These are phyloP conservation scores for Penicillium capsulatum DNA, from an alignment of 2,329 filamentous ascomycete species.

Conservation along the genomic window DNA sequence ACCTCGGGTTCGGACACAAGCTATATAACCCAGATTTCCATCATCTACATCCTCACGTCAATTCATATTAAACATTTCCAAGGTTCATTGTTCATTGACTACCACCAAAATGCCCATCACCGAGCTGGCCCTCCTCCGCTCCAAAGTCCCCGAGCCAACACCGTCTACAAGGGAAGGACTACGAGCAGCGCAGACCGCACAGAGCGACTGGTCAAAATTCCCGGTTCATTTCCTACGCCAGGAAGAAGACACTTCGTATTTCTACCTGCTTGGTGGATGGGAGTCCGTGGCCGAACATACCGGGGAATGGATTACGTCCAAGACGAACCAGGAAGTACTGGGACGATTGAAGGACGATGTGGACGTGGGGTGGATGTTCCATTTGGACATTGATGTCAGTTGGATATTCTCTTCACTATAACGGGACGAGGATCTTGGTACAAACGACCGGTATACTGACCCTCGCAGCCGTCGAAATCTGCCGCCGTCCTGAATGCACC, in stretches of 20 bases:
- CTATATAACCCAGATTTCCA: too few relatives aligned
- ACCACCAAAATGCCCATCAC: conserved; percentile 24
- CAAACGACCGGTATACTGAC: background rate
- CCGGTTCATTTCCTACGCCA: conserved; percentile 42
- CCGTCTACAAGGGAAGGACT: too few relatives aligned
- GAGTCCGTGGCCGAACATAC: conserved; percentile 41
- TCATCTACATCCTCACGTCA: too few relatives aligned
- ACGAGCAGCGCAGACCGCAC: conserved; percentile 38
- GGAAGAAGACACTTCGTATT: conserved; percentile 40
- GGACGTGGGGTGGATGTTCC: conserved; percentile 43
- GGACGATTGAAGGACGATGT: conserved; percentile 35
- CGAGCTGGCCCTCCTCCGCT: conserved; percentile 45
- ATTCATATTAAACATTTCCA: too few relatives aligned
- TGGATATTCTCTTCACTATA: too few relatives aligned
- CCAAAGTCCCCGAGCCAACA: conserved; percentile 26
- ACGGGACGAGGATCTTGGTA: too few relatives aligned
- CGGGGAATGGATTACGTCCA: conserved; percentile 42
- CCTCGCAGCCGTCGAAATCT: conserved; percentile 5
- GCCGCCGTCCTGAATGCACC: conserved; percentile 28
- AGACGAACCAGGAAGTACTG: conserved; percentile 41
- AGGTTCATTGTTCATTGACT: too few relatives aligned
- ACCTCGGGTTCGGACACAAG: too few relatives aligned
- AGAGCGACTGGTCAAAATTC: conserved; percentile 37
- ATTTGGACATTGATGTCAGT: conserved; percentile 39
- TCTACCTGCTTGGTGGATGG: conserved; percentile 49